Evolutionary conservation across 2,329 filamentous ascomycete species (phyloP).

Genomic region (Monosporascus sp.): DNA sequence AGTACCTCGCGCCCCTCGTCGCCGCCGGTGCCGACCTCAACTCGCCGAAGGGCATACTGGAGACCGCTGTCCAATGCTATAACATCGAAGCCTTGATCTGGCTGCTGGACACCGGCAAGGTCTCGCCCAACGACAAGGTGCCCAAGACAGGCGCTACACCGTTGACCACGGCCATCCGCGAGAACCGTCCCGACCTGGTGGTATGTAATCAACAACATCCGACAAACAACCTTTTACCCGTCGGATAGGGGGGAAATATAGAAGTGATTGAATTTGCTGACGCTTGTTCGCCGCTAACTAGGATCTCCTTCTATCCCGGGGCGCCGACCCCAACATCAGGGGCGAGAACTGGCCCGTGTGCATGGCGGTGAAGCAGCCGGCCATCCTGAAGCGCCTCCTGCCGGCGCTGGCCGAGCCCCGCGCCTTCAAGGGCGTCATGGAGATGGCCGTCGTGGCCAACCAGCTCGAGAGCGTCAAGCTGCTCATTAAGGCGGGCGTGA

Average conservation of each 20-base stretch:
- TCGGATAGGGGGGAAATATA: no score
- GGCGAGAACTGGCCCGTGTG: conserved; percentile 67
- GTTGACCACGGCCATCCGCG: conserved; percentile 60
- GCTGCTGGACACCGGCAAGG: conserved; percentile 50
- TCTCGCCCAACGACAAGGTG: conserved; percentile 55
- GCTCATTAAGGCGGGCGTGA: conserved; percentile 58
- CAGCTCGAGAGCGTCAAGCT: conserved; percentile 63
- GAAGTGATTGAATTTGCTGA: no score
- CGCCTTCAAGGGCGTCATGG: conserved; percentile 61
- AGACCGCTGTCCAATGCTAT: conserved; percentile 57
- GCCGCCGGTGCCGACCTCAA: conserved; percentile 55
- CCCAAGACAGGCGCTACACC: conserved; percentile 52
- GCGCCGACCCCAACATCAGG: conserved; percentile 56
- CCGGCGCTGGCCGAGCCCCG: conserved; percentile 51
- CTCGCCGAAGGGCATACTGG: conserved; percentile 59
- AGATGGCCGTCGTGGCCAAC: conserved; percentile 61
- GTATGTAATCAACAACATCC: conserved; percentile 31
- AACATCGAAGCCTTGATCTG: conserved; percentile 55
- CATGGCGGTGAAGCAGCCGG: conserved; percentile 59
- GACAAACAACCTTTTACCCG: neutral
- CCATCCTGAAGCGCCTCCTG: conserved; percentile 54
- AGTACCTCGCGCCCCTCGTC: conserved; percentile 54
- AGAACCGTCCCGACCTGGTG: conserved; percentile 53
- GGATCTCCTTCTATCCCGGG: conserved; percentile 17
- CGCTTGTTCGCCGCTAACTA: neutral